These are phyloP conservation scores for Rhododendron vialii DNA, from an alignment of 148 eudicot species.

Conservation along the genomic window DNA sequence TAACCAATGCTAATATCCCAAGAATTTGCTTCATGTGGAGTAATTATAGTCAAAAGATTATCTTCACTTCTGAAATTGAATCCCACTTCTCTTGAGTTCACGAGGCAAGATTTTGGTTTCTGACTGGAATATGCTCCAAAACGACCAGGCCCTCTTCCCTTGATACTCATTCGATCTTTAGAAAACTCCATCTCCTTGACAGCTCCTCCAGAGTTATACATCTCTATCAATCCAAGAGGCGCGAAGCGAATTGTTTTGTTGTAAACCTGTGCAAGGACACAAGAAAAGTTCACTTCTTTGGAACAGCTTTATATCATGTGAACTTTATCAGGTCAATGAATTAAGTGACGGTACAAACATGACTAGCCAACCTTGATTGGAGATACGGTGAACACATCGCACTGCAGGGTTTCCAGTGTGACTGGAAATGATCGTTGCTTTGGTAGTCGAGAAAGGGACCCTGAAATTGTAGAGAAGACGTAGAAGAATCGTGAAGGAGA, in stretches of 20 bases:
- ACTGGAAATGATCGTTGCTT: constrained; percentile 17
- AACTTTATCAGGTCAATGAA: background rate
- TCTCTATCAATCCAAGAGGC: constrained; percentile 34
- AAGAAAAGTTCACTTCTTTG: background rate
- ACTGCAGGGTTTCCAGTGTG: constrained; percentile 23
- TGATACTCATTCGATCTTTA: constrained; percentile 16
- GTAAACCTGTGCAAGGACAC: constrained; percentile 18
- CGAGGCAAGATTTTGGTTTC: constrained; percentile 27
- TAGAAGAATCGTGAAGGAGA: background rate
- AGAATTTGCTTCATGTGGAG: constrained; percentile 23
- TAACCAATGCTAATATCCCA: constrained; percentile 33
- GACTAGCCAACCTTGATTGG: constrained; percentile 28
- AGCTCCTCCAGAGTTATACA: constrained; percentile 54
- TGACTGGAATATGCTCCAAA: constrained; percentile 36
- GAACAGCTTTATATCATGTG: background rate
- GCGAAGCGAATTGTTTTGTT: constrained; percentile 22
- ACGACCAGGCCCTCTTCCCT: constrained; percentile 30
- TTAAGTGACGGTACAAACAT: background rate
- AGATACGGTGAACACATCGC: constrained; percentile 36
- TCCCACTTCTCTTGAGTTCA: constrained; percentile 22
- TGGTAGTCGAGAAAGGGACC: constrained; percentile 25
- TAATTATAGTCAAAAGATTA: constrained; percentile 20
- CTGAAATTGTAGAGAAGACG: constrained; percentile 14
- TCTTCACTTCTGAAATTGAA: constrained; percentile 18
- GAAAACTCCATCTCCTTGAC: constrained; percentile 14